Conservation (phyloP, 2,329 filamentous ascomycete species). For the Fusarium camptoceras region DNA sequence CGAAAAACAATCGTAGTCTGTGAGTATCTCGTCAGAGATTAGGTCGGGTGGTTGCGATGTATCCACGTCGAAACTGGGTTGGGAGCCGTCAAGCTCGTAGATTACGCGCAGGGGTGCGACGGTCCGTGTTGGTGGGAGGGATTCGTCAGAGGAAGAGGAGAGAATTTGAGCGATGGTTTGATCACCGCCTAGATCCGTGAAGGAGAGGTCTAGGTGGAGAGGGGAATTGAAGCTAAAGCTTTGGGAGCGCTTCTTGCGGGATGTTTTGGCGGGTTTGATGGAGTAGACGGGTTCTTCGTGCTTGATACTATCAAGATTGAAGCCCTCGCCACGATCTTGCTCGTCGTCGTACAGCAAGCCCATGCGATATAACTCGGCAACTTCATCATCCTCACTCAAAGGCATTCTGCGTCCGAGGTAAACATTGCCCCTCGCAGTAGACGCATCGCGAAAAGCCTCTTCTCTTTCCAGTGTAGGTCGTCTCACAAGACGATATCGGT, state of each 20-base stretch:
- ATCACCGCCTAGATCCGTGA: conserved; percentile 57
- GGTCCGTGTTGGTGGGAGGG: conserved; percentile 24
- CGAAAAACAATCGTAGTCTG: conserved; percentile 54
- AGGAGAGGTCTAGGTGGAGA: conserved; percentile 56
- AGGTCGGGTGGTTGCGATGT: conserved; percentile 53
- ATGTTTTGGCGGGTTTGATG: conserved; percentile 52
- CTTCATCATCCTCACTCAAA: conserved; percentile 51
- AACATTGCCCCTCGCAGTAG: conserved; percentile 52
- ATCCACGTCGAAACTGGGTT: conserved; percentile 51
- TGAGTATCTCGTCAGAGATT: conserved; percentile 48
- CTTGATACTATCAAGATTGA: conserved; percentile 56
- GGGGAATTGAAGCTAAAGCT: conserved; percentile 43
- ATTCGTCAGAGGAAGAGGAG: conserved; percentile 17
- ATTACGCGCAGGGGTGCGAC: conserved; percentile 54
- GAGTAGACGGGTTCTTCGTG: conserved; percentile 55
- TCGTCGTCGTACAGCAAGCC: conserved; percentile 60
- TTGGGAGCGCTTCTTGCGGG: conserved; percentile 45
- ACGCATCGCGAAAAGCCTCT: conserved; percentile 59
- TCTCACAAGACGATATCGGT: conserved; percentile 50
- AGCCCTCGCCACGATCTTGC: conserved; percentile 49
- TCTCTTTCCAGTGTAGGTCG: conserved; percentile 59
- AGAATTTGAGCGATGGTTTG: conserved; percentile 55
- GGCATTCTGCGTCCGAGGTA: conserved; percentile 40
- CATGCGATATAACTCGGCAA: conserved; percentile 58
- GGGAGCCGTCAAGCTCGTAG: conserved; percentile 54